Evolutionary conservation across 768 basidiomycete genomes (phyloP).

Genomic region (Lactarius evosmus): DNA sequence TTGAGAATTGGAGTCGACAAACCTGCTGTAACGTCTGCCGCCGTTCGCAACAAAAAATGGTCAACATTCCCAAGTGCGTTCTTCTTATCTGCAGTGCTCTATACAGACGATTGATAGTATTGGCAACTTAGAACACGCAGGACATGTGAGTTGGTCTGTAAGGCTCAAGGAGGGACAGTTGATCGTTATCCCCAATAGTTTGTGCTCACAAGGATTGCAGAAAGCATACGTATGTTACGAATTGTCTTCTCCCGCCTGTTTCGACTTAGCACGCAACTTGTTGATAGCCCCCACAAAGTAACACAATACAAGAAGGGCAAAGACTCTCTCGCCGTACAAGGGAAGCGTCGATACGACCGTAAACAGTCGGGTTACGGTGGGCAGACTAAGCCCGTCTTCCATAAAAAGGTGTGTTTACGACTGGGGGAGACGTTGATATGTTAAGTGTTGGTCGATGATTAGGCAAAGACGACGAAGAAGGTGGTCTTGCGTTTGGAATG

Average conservation of each 20-base stretch:
- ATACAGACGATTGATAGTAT: conserved; percentile 16
- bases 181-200: conserved; percentile 42
- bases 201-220: conserved; percentile 97
- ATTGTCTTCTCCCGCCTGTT: not conserved
- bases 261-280: conserved; percentile 14
- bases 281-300: conserved; percentile 89
- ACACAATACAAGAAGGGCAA: conserved; percentile 99
- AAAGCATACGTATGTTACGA: conserved; percentile 86
- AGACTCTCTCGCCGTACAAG: conserved; percentile 95
- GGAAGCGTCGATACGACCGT: conserved; percentile 99
- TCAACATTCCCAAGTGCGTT: conserved; percentile 92
- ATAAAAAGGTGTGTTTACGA: conserved; percentile 84
- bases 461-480: conserved; percentile 99
- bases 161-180: conserved; percentile 17
- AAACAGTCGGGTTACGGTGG: conserved; percentile 99
- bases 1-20: too few species aligned
- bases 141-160: conserved; percentile 70
- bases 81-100: not conserved
- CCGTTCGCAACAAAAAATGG: conserved; percentile 58
- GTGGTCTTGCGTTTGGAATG: conserved; percentile 97
- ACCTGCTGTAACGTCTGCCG: not conserved
- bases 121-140: conserved; percentile 72
- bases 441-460: conserved; percentile 15
- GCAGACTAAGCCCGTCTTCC: conserved; percentile 99
- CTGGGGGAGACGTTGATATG: not conserved